Percentiles rank a stretch among this genome's conserved stretches.
Evolutionary conservation across 148 eudicot species (phyloP).

Genomic region (Chenopodium berlandieri): DNA sequence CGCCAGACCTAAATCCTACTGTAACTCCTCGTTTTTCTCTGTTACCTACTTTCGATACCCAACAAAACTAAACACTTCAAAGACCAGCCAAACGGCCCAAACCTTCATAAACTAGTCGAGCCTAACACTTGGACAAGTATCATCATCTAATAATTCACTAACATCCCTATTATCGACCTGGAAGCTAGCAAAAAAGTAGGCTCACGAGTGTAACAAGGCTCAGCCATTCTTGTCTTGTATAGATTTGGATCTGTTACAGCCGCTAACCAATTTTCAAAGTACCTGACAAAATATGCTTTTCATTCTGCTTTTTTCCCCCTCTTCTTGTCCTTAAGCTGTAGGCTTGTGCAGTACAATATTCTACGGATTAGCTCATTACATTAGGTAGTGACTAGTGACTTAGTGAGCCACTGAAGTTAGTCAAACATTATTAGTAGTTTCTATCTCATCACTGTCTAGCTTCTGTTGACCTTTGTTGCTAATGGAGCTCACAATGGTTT

Average conservation of each 20-base stretch:
- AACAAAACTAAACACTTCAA: background rate
- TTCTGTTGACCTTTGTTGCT: slow-evolving; percentile 20
- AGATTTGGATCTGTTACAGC: background rate
- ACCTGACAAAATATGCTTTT: background rate
- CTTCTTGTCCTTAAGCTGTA: background rate
- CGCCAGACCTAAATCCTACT: background rate
- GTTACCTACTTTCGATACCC: too few species aligned
- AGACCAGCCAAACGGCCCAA: background rate
- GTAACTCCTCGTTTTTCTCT: too few species aligned
- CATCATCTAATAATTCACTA: too few species aligned
- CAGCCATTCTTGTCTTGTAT: background rate
- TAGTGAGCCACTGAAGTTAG: slow-evolving; percentile 9
- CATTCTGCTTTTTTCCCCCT: background rate
- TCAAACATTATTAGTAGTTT: slow-evolving; percentile 10
- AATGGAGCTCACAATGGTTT: background rate
- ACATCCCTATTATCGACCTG: background rate
- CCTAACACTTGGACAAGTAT: background rate
- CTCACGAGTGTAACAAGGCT: background rate
- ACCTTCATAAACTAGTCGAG: background rate
- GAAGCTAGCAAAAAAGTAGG: background rate
- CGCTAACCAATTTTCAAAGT: background rate
- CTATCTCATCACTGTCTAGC: background rate
- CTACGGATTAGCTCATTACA: too few species aligned
- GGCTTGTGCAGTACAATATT: background rate
- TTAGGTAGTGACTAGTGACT: too few species aligned